Evolutionary conservation across 345 rosid species (phyloP).

Genomic region (Draba incana): DNA sequence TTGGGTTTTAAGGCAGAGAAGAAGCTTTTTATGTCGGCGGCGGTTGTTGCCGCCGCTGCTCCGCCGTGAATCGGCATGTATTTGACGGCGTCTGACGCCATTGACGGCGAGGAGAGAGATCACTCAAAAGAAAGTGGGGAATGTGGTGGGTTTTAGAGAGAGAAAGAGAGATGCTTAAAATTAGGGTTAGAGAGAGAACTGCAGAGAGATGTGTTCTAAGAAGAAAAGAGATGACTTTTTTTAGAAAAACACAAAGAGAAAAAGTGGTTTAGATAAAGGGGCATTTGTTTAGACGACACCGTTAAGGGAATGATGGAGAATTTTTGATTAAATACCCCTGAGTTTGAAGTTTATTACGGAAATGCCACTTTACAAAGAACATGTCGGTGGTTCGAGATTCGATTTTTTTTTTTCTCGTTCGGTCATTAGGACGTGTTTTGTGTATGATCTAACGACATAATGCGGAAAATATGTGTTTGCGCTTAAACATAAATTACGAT

Average conservation of each 20-base stretch:
- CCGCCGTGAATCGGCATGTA: conserved; percentile 52
- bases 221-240: conserved; percentile 17
- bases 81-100: conserved; percentile 76
- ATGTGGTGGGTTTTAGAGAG: conserved; percentile 26
- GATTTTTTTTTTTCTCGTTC: background rate
- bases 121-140: conserved; percentile 1
- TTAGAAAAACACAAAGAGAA: background rate
- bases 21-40: conserved; percentile 51
- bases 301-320: conserved; percentile 11
- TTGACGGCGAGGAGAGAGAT: conserved; percentile 23
- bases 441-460: too few relatives aligned
- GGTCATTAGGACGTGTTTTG: too few relatives aligned
- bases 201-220: conserved; percentile 1
- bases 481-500: too few relatives aligned
- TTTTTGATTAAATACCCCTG: background rate
- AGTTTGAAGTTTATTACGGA: background rate
- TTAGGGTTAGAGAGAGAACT: background rate
- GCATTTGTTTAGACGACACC: conserved; percentile 14
- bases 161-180: background rate
- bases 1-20: conserved; percentile 52
- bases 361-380: background rate
- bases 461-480: too few relatives aligned
- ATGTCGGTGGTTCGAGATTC: conserved; percentile 33
- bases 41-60: conserved; percentile 27
- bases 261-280: background rate